Evolutionary conservation across 2,329 filamentous ascomycete genomes (phyloP), one percentile per base, ranked within the genome.

Genomic region (Cryphonectria parasitica): DNA sequence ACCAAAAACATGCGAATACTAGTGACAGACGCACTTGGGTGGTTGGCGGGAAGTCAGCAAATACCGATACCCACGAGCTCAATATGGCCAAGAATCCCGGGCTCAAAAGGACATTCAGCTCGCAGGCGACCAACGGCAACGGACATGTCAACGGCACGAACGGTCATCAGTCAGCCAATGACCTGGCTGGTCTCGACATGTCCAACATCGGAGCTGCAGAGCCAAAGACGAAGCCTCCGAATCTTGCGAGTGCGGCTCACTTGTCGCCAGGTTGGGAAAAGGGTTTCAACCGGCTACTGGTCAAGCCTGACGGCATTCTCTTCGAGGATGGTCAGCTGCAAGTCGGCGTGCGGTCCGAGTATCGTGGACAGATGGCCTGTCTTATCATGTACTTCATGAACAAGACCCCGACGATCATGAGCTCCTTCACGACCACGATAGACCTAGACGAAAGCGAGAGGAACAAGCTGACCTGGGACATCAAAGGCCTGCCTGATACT

Each of bases 21-120:
- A 97, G 93, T 78, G 96, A 99, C 80, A 97, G 97, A 83, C 89
- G 95, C 73, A 98, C 96, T 1, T 99, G 96, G 96, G 91, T 98
- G 36, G 93, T 98, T n/a, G 95, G 95, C 73, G 95, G 94, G 72
- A 98, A 97, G 82, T 94, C 97, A 78, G 95, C 95, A 70, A 98
- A 98, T 78, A 85, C 89, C 1, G 94, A 97, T 77, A 85, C 90
- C 61, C 88, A 90, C 69, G 95, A 97, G 79, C 88, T 97, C 71
- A 89, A 89, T 73, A 88, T 98, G 81, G 91, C 90, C 41, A 93
- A 96, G 80, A 91, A 91, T 72, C 90, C 91, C 15, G 92, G 92
- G 17, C 86, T 98, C 69, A 97, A 95, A 83, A 91, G 95, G 75
- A 91, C 93, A 1, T 97, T 98, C 77, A 97, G 90, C 74, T 83